A percentile compares a stretch with the other conserved stretches of the same genome.
Conservation (phyloP, 2,329 filamentous ascomycete genomes). For the Capronia coronata region DNA sequence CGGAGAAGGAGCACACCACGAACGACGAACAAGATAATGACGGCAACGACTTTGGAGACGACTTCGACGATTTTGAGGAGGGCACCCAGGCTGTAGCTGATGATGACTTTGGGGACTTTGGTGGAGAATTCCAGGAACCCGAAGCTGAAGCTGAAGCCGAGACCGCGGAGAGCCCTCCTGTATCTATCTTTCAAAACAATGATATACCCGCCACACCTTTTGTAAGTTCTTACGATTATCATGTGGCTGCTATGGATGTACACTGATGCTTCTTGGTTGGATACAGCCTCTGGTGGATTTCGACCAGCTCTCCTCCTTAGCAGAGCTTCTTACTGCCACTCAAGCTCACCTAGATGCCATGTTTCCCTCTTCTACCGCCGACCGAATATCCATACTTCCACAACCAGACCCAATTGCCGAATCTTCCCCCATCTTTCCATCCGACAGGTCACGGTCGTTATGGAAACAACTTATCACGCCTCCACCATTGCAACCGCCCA, state of each 20-base stretch:
- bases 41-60: slow-evolving; percentile 63
- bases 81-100: slow-evolving; percentile 46
- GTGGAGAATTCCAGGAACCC: slow-evolving; percentile 56
- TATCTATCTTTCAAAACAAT: slow-evolving; percentile 31
- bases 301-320: slow-evolving; percentile 45
- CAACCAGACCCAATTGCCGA: slow-evolving; percentile 38
- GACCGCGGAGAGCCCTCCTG: slow-evolving; percentile 24
- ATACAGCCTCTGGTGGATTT: slow-evolving; percentile 43
- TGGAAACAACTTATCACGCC: slow-evolving; percentile 96
- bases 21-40: slow-evolving; percentile 29
- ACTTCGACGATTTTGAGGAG: slow-evolving; percentile 49
- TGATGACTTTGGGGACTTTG: slow-evolving; percentile 60
- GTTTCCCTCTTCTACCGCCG: slow-evolving; percentile 38
- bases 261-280: slow-evolving; percentile 4
- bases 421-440: slow-evolving; percentile 63
- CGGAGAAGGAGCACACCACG: slow-evolving; percentile 18
- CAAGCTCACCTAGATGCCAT: slow-evolving; percentile 39
- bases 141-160: slow-evolving; percentile 28
- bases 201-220: slow-evolving; percentile 18
- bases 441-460: slow-evolving; percentile 77
- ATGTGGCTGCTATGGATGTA: slow-evolving; percentile 16
- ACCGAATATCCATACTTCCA: slow-evolving; percentile 31
- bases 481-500: slow-evolving; percentile 86
- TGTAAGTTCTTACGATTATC: slow-evolving; percentile 29
- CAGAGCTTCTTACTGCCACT: slow-evolving; percentile 38